phyloP scores from a whole-genome alignment of 345 rosid genomes.

The Mercurialis annua region DNA sequence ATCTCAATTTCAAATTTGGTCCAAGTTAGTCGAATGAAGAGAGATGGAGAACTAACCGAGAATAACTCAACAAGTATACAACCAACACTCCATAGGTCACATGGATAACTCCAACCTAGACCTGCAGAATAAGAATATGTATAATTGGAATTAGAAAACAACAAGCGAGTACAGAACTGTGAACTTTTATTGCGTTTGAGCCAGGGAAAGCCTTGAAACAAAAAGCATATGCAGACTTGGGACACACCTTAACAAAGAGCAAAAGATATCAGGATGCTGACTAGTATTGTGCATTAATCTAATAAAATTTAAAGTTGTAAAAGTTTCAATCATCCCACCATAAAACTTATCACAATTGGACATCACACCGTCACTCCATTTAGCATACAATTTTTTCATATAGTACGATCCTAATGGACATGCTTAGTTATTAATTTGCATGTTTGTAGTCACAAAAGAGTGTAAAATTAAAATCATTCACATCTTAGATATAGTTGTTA shows the following conservation, averaged over 20 bases:
- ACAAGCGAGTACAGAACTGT: background rate
- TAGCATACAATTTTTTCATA: background rate
- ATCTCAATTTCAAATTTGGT: slow-evolving; percentile 6
- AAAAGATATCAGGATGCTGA: background rate
- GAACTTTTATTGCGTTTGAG: background rate
- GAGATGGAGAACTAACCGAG: slow-evolving; percentile 12
- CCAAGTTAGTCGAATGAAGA: background rate
- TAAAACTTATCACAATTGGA: background rate
- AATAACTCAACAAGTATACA: slow-evolving; percentile 26
- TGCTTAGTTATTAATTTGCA: background rate
- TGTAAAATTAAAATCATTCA: background rate
- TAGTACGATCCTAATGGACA: background rate
- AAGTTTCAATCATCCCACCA: background rate
- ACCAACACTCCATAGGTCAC: slow-evolving; percentile 30
- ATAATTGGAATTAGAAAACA: background rate
- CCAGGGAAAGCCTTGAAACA: background rate
- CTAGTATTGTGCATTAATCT: no score
- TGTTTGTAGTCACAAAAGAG: background rate
- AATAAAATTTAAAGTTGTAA: background rate
- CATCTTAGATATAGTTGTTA: background rate
- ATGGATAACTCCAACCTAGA: slow-evolving; percentile 30
- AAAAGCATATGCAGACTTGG: background rate
- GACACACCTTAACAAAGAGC: background rate
- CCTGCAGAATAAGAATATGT: slow-evolving; percentile 10
- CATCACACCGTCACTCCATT: background rate